phyloP scores from a whole-genome alignment of 495 filamentous ascomycete genomes.

The Xylaria bambusicola region DNA sequence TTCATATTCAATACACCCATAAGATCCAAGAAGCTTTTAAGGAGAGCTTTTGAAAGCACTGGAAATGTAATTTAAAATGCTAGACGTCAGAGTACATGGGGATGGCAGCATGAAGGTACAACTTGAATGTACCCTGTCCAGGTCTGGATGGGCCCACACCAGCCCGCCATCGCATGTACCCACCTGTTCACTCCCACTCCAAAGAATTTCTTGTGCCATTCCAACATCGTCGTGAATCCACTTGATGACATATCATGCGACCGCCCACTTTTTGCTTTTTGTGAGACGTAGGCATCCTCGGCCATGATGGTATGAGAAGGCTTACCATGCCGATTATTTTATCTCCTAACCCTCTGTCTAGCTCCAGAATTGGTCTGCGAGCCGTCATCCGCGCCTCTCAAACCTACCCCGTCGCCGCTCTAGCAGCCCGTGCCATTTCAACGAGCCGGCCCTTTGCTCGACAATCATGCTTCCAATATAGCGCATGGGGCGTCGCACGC shows the following conservation, averaged over 20 bases:
- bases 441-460: conserved; percentile 12
- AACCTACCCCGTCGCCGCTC: conserved; percentile 12
- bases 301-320: conserved; percentile 30
- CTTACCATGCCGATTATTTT: conserved; percentile 33
- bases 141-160: conserved; percentile 1
- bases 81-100: no score
- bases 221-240: not conserved
- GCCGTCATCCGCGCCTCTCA: conserved; percentile 27
- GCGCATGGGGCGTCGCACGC: conserved; percentile 12
- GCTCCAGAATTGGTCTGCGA: conserved; percentile 33
- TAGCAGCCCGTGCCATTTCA: conserved; percentile 24
- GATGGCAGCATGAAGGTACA: no score
- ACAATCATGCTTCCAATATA: conserved; percentile 27
- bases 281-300: conserved; percentile 12
- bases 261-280: conserved; percentile 10
- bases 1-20: no score
- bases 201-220: conserved; percentile 11
- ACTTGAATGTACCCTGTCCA: conserved; percentile 14
- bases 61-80: no score
- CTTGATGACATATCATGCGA: conserved; percentile 17
- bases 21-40: no score
- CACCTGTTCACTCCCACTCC: not conserved
- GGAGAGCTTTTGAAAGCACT: no score
- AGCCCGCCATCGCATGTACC: conserved; percentile 1
- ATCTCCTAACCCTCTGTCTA: conserved; percentile 25